Percentiles rank a stretch among this genome's conserved stretches.
Evolutionary conservation across 208 protist species (phyloP).

Genomic region (Tritrichomonas foetus): DNA sequence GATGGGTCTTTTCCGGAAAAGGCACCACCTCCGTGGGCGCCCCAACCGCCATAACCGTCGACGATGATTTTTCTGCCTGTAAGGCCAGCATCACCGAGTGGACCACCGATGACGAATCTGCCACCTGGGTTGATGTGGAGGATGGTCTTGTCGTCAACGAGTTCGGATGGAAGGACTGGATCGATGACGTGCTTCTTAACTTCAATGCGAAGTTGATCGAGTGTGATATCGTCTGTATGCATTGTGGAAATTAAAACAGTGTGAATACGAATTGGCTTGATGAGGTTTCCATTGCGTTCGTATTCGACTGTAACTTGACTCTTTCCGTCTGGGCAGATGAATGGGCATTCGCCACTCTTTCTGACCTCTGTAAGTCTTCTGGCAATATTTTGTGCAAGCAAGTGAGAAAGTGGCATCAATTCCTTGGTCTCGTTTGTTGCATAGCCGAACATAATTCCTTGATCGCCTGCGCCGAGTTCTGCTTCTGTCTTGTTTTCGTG

Average conservation of each 20-base stretch:
- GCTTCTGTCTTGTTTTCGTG: conserved; percentile 78
- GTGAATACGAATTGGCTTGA: conserved; percentile 83
- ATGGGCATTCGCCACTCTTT: conserved; percentile 66
- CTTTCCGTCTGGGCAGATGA: conserved; percentile 91
- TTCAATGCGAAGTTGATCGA: conserved; percentile 55
- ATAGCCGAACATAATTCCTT: conserved; percentile 99
- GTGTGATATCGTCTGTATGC: conserved; percentile 75
- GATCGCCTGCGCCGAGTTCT: conserved; percentile 94
- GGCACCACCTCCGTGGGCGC: conserved; percentile 97
- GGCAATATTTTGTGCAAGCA: conserved; percentile 81
- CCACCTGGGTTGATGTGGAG: conserved; percentile 98
- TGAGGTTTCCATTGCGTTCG: conserved; percentile 72
- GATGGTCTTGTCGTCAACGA: conserved; percentile 82
- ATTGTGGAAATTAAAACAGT: conserved; percentile 97
- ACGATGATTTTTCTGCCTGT: conserved; percentile 99
- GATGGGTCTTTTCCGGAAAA: conserved; percentile 99
- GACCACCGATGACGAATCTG: conserved; percentile 97
- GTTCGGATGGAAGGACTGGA: conserved; percentile 77
- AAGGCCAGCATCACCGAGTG: conserved; percentile 95
- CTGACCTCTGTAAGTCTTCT: conserved; percentile 83
- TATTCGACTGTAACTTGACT: conserved; percentile 97
- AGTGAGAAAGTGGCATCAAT: conserved; percentile 93
- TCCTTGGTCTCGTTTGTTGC: conserved; percentile 95
- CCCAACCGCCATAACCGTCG: conserved; percentile 99
- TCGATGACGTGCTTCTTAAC: conserved; percentile 88